A percentile compares a stretch with the other conserved stretches of the same genome.
These are phyloP conservation scores for Wickerhamomyces chambardii DNA, from an alignment of 805 yeast species.

Conservation along the genomic window DNA sequence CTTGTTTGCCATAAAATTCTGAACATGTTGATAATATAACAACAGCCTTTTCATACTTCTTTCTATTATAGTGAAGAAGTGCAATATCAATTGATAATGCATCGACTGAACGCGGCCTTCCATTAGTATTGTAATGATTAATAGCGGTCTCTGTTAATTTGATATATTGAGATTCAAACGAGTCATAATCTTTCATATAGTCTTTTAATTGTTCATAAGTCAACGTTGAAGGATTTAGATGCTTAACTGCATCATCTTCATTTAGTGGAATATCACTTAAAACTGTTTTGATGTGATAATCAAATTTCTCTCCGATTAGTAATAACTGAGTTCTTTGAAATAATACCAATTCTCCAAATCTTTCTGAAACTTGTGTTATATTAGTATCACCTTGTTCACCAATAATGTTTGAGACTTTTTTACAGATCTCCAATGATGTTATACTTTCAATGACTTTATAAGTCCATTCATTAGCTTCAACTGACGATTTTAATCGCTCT, in stretches of 20 bases:
- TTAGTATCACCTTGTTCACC: slow-evolving; percentile 16
- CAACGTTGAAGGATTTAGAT: slow-evolving; percentile 2
- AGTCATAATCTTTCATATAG: slow-evolving; percentile 21
- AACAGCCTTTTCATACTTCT: slow-evolving; percentile 52
- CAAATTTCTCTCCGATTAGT: slow-evolving; percentile 20
- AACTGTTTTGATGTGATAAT: slow-evolving; percentile 22
- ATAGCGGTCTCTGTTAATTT: slow-evolving; percentile 48
- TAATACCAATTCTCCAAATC: slow-evolving; percentile 39
- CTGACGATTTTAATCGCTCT: slow-evolving; percentile 8
- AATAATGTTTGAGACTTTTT: slow-evolving; percentile 4
- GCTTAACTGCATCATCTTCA: not conserved
- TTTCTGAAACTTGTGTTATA: slow-evolving; percentile 22
- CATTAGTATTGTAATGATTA: slow-evolving; percentile 38
- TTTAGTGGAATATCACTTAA: slow-evolving; percentile 9
- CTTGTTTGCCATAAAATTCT: slow-evolving; percentile 52
- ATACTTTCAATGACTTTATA: slow-evolving; percentile 32
- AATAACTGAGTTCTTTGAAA: slow-evolving; percentile 36
- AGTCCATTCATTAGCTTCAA: slow-evolving; percentile 30
- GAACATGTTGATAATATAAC: slow-evolving; percentile 61
- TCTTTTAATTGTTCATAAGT: slow-evolving; percentile 9
- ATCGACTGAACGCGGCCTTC: slow-evolving; percentile 59
- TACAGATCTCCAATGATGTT: slow-evolving; percentile 16
- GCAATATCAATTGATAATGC: slow-evolving; percentile 76
- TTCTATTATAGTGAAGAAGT: slow-evolving; percentile 47
- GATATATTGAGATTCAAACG: slow-evolving; percentile 34